Conservation (phyloP, 2,329 filamentous ascomycete genomes). For the Phyllosticta citrichinensis region DNA sequence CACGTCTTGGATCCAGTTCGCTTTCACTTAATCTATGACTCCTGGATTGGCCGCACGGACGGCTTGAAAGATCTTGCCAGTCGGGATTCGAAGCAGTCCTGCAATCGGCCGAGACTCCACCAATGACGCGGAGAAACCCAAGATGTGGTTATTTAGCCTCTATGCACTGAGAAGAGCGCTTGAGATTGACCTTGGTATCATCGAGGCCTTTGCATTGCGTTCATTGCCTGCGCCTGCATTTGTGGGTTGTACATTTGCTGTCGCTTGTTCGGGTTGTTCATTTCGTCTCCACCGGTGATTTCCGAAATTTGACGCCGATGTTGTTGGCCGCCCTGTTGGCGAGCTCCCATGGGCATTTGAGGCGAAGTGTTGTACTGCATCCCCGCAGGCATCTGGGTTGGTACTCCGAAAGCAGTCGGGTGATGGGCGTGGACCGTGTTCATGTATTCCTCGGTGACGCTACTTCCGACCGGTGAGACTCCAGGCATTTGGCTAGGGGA, state of each 20-base stretch:
- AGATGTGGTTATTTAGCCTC: neutral
- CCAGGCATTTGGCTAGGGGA: conserved; percentile 50
- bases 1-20: neutral
- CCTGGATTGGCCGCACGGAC: neutral
- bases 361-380: conserved; percentile 31
- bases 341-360: conserved; percentile 29
- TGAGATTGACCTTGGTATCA: conserved; percentile 14
- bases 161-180: neutral
- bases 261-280: conserved; percentile 44
- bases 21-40: neutral
- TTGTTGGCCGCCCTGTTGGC: conserved; percentile 16
- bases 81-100: neutral
- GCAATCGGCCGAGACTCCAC: neutral
- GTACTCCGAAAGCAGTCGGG: conserved; percentile 23
- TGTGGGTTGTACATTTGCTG: conserved; percentile 45
- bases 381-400: conserved; percentile 20
- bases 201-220: conserved; percentile 40
- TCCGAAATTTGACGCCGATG: conserved; percentile 53
- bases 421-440: conserved; percentile 33
- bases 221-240: conserved; percentile 34
- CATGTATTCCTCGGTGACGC: conserved; percentile 36
- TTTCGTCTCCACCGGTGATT: conserved; percentile 44
- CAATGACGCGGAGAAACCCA: neutral
- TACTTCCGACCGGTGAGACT: conserved; percentile 45
- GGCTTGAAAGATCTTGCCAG: neutral